A percentile compares a stretch with the other conserved stretches of the same genome.
Evolutionary conservation across 805 yeast genomes (phyloP).

Genomic region (Ogataea populi-albae): DNA sequence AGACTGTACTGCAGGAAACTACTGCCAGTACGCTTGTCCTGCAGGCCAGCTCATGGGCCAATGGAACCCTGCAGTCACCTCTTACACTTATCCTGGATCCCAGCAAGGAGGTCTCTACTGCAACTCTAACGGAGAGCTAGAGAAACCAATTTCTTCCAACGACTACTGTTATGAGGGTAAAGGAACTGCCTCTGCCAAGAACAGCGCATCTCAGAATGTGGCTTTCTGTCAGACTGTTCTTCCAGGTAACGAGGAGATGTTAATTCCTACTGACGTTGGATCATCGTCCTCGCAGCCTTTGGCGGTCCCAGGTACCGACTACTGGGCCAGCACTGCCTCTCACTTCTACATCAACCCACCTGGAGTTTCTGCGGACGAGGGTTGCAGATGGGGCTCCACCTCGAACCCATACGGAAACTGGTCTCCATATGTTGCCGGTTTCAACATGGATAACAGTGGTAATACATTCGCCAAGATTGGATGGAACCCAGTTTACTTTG

Average conservation of each 20-base stretch:
- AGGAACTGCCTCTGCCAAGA: conserved; percentile 60
- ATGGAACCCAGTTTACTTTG: conserved; percentile 86
- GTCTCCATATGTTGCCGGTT: conserved; percentile 93
- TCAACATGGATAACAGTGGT: conserved; percentile 68
- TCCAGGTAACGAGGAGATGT: conserved; percentile 94
- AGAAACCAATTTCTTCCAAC: conserved; percentile 55
- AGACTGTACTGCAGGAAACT: conserved; percentile 67
- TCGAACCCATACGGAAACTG: conserved; percentile 78
- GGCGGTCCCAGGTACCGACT: conserved; percentile 83
- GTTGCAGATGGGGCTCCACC: conserved; percentile 80
- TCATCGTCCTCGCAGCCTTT: conserved; percentile 46
- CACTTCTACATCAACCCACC: conserved; percentile 85
- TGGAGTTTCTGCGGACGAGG: conserved; percentile 71
- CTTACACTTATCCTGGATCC: conserved; percentile 73
- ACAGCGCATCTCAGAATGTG: conserved; percentile 55
- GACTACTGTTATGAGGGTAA: conserved; percentile 75
- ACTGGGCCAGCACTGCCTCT: conserved; percentile 85
- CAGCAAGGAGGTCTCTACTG: conserved; percentile 83
- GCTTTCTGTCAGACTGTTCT: conserved; percentile 91
- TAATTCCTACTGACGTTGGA: conserved; percentile 75
- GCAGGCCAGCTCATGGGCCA: conserved; percentile 86
- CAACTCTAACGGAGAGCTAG: conserved; percentile 62
- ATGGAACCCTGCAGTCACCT: conserved; percentile 78
- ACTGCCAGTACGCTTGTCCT: conserved; percentile 90
- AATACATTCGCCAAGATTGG: conserved; percentile 82